Conservation (phyloP, 1,284 basidiomycete genomes). For the Ceratobasidium sp. region DNA sequence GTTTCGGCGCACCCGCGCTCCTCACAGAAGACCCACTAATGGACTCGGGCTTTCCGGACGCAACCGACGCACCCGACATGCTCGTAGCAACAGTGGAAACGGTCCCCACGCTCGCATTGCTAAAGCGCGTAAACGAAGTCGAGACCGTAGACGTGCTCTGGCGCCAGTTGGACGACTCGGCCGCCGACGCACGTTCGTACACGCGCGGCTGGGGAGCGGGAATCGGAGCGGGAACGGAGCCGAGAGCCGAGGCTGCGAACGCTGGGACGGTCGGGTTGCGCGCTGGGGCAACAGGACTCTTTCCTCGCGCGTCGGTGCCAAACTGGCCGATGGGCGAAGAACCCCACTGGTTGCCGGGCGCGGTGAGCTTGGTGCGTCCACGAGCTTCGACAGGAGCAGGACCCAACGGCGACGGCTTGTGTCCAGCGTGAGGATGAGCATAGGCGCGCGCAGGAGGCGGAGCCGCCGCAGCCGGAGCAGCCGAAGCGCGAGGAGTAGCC, state of each 20-base stretch:
- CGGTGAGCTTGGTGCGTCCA: slow-evolving; percentile 7
- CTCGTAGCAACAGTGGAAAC: slow-evolving; percentile 82
- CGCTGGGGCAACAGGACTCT: background rate
- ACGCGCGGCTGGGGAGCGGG: slow-evolving; percentile 61
- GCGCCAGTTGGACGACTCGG: slow-evolving; percentile 42
- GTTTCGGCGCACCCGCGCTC: slow-evolving; percentile 31
- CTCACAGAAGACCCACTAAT: slow-evolving; percentile 15
- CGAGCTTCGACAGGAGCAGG: slow-evolving; percentile 14
- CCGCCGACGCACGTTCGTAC: slow-evolving; percentile 40
- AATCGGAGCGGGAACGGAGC: background rate
- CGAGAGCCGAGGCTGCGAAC: background rate
- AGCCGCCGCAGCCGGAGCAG: slow-evolving; percentile 1
- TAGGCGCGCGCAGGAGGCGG: slow-evolving; percentile 4
- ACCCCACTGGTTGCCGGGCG: slow-evolving; percentile 28
- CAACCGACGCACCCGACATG: slow-evolving; percentile 69
- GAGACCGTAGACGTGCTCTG: slow-evolving; percentile 67
- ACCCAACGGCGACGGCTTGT: slow-evolving; percentile 30
- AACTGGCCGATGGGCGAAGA: slow-evolving; percentile 38
- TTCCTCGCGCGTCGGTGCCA: slow-evolving; percentile 15
- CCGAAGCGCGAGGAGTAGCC: slow-evolving; percentile 13
- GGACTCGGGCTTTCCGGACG: slow-evolving; percentile 12
- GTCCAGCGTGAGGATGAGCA: slow-evolving; percentile 22
- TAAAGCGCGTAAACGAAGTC: slow-evolving; percentile 78
- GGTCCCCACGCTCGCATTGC: slow-evolving; percentile 77
- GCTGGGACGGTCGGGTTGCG: slow-evolving; percentile 16